Evolutionary conservation across 768 basidiomycete species (phyloP), one percentile per base, ranked within the genome.

Genomic region (Austroboletus eburneus): DNA sequence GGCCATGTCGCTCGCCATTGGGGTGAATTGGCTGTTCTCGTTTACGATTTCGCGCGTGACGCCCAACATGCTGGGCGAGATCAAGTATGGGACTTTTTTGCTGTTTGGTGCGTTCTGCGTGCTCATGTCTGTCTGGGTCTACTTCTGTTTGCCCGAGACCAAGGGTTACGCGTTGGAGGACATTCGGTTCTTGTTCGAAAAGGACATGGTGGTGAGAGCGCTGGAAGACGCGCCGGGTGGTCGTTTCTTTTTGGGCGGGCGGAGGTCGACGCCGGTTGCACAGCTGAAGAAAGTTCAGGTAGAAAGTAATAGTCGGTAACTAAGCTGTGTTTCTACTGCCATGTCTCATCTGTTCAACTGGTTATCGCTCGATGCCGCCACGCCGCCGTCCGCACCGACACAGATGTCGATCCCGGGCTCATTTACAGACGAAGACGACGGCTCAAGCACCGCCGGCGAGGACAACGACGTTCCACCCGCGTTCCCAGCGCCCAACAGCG

Each of bases 401-500:
- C 37, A 23, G 2, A 22, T 22, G 13, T 23, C 52, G 0, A 45
- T 64, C 20, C 63, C 65, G 21, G 60, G 63, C 5, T 52, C 61
- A 10, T 61, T 63, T 12, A 62, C 8, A 13, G 72, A 75, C 16
- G 62, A 66, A 0, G 62, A 73, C 30, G 65, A 70, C 49, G 60
- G 65, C 12, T 66, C 65, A 27, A 73, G 76, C 42, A 52, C 71
- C 7, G 70, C 64, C 60, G 50, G 67, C 74, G 43, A 69, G 66
- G 75, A 83, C 49, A 13, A 32, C 30, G 79, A 89, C 55, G 56
- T 57, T 12, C 82, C 88, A 7, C 88, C 89, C 10, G 78, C 81
- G 1, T 91, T 91, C 61, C 89, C 89, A 21, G 77, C 76, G 42
- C 68, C 80, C 4, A 74, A 74, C 58, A 90, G 88, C 51, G 84